Conservation (phyloP, 257 asterid species). For the Parsonsia alboflavescens region DNA sequence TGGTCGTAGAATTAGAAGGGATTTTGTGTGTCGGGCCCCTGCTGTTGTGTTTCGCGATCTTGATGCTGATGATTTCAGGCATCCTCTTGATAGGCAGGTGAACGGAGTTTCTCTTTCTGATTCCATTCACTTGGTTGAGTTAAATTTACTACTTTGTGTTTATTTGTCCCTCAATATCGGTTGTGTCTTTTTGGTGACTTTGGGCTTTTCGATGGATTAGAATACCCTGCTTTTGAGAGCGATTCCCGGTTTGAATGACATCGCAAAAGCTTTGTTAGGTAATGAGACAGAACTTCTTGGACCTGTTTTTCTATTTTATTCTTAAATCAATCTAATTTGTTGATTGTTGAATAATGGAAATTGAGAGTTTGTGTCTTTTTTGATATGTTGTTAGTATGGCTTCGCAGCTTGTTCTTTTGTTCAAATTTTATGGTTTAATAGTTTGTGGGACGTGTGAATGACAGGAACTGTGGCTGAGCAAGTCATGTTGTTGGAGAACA, state of each 20-base stretch:
- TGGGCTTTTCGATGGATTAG: constrained; percentile 30
- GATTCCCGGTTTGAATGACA: constrained; percentile 77
- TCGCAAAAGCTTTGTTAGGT: constrained; percentile 88
- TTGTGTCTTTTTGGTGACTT: background rate
- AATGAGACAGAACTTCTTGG: constrained; percentile 5
- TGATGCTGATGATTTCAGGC: constrained; percentile 90
- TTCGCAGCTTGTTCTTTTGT: background rate
- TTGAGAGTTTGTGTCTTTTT: background rate
- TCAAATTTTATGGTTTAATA: background rate
- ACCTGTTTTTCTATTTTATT: background rate
- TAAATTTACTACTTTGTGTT: background rate
- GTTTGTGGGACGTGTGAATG: constrained; percentile 11
- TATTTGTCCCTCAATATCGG: background rate
- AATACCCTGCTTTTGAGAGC: constrained; percentile 88
- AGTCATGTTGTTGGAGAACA: constrained; percentile 96
- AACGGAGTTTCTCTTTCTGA: background rate
- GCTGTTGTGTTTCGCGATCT: constrained; percentile 54
- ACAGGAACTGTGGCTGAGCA: constrained; percentile 87
- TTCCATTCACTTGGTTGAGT: background rate
- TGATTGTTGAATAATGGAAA: background rate
- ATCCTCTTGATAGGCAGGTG: constrained; percentile 94
- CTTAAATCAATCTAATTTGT: background rate
- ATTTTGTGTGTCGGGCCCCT: constrained; percentile 44
- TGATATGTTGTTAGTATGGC: background rate
- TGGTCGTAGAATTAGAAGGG: background rate